Percentiles rank a stretch among this genome's conserved stretches.
Conservation (phyloP, 352 stramenopile species). For the Peronospora destructor region DNA sequence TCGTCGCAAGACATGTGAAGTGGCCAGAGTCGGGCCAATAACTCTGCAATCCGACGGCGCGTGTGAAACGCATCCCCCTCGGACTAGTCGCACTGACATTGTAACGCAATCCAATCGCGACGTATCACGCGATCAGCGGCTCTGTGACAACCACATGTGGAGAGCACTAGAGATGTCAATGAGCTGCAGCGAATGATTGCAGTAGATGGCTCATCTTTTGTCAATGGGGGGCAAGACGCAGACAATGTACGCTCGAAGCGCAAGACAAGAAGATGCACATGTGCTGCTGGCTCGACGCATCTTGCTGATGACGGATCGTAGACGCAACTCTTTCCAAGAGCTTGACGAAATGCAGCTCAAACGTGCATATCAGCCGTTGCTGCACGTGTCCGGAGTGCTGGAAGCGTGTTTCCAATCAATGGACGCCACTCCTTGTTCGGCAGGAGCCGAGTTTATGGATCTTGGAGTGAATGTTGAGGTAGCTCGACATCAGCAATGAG, state of each 20-base stretch:
- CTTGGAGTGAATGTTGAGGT: constrained; percentile 17
- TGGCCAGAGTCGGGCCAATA: constrained; percentile 13
- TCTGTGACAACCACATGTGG: constrained; percentile 41
- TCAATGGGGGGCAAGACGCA: constrained; percentile 48
- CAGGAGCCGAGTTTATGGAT: constrained; percentile 34
- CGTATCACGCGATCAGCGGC: constrained; percentile 3
- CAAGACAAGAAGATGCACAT: constrained; percentile 51
- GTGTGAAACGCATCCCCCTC: constrained; percentile 14
- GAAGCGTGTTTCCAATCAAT: constrained; percentile 46
- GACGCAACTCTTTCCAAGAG: constrained; percentile 34
- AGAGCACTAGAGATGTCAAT: constrained; percentile 4
- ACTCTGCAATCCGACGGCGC: constrained; percentile 1
- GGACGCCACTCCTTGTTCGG: constrained; percentile 19
- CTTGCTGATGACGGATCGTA: constrained; percentile 38
- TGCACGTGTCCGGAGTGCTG: constrained; percentile 49
- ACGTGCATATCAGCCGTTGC: constrained; percentile 54
- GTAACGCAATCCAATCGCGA: constrained; percentile 7
- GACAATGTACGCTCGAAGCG: constrained; percentile 40
- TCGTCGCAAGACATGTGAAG: constrained; percentile 26
- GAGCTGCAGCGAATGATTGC: constrained; percentile 7
- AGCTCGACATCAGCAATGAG: constrained; percentile 9
- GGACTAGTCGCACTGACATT: constrained; percentile 13
- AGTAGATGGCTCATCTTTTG: constrained; percentile 47
- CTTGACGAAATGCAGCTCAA: constrained; percentile 57
- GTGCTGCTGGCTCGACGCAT: constrained; percentile 39